phyloP scores from a whole-genome alignment of 345 rosid genomes.

The Murraya koenigii region DNA sequence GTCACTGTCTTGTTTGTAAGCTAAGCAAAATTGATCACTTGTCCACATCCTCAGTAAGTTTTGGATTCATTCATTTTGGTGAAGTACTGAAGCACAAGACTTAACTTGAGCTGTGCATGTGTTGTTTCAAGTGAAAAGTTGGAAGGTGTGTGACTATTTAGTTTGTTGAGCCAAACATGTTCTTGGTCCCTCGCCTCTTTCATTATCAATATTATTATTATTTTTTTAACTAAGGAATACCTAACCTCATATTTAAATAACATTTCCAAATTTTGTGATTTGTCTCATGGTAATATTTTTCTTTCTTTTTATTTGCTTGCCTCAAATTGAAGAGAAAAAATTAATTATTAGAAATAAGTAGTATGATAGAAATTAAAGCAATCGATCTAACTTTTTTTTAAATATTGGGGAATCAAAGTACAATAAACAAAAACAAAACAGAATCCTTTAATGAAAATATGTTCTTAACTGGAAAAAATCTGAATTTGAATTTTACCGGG shows the following conservation, averaged over 20 bases:
- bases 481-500: no score
- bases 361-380: background rate
- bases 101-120: background rate
- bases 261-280: background rate
- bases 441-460: no score
- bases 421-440: background rate
- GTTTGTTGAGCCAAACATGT: background rate
- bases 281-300: background rate
- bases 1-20: conserved; percentile 16
- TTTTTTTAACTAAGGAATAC: background rate
- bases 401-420: background rate
- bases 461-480: no score
- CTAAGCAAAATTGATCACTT: conserved; percentile 23
- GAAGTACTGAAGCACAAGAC: background rate
- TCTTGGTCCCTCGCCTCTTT: background rate
- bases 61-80: no score
- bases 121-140: background rate
- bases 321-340: background rate
- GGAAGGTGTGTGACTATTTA: background rate
- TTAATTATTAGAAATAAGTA: background rate
- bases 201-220: background rate
- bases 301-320: background rate
- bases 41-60: conserved; percentile 2
- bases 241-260: background rate
- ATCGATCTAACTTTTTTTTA: background rate